Evolutionary conservation across 495 filamentous ascomycete genomes (phyloP).

Genomic region (Xylaria nigripes): DNA sequence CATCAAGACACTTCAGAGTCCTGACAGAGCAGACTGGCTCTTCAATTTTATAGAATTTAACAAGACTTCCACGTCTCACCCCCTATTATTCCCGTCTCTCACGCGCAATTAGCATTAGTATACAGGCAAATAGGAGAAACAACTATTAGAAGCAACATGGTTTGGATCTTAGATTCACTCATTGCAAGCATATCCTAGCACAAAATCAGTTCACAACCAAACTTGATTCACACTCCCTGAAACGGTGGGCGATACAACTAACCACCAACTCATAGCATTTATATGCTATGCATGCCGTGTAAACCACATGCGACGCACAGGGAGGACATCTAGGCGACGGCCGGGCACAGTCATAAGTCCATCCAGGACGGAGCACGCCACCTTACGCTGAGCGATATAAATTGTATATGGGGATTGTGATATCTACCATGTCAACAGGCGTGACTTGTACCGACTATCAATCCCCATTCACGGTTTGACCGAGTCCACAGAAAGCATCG

Average conservation of each 20-base stretch:
- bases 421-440: no score
- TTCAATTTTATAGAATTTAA: no score
- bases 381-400: neutral
- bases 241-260: neutral
- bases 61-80: no score
- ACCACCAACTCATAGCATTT: neutral
- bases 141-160: no score
- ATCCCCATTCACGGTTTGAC: no score
- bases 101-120: no score
- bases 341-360: neutral
- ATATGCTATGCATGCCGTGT: neutral
- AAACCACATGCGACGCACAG: neutral
- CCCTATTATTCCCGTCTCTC: no score
- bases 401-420: neutral
- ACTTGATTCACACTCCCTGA: neutral
- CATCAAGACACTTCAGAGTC: no score
- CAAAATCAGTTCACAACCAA: neutral
- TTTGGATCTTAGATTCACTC: neutral
- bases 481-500: neutral
- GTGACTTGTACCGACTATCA: no score
- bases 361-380: slow-evolving; percentile 1
- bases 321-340: neutral
- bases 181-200: neutral
- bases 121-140: no score
- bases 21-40: no score